Base-by-base conservation (phyloP, 108 stramenopile species). In the Mediolabrus comicus region DNA sequence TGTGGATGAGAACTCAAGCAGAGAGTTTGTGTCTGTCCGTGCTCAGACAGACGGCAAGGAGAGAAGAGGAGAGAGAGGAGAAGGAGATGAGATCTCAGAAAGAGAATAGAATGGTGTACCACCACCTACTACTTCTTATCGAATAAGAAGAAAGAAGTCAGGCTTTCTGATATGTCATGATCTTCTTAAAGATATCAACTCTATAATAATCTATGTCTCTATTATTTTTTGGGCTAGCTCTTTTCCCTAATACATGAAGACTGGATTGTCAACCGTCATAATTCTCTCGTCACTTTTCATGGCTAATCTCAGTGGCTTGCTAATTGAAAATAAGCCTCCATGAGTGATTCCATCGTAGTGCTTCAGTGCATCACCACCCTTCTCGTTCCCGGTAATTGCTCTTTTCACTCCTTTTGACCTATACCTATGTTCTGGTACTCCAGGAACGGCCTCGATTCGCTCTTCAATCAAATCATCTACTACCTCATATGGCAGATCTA, bases 201-300 rank as follows among this genome's bases (percentile, higher is more conserved):
- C n/a, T n/a, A n/a, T n/a, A n/a, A n/a, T n/a, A n/a, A n/a, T n/a
- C n/a, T n/a, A n/a, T n/a, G n/a, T n/a, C n/a, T n/a, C n/a, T n/a
- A n/a, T n/a, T n/a, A n/a, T n/a, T n/a, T n/a, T n/a, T n/a, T n/a
- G n/a, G n/a, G n/a, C n/a, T n/a, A n/a, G n/a, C n/a, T n/a, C n/a
- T n/a, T n/a, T n/a, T n/a, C n/a, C n/a, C 46, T 49, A 89, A 74
- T 83, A 90, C 96, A 96, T 96, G 75, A 92, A 96, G 22, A 96
- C 74, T 24, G 96, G 96, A 67, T 94, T 90, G 7, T 77, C 95
- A 43, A 81, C 71, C 39, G 95, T 96, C 88, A 97, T 96, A 59
- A 94, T 81, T 38, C 96, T 86, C 13, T 71, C 65, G 65, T 97
- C 96, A 25, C 56, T 67, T 27, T 58, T 78, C 55, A 95, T 59